Evolutionary conservation across 371 early-diverging fungal species (phyloP).

Genomic region (Mycotypha africana): DNA sequence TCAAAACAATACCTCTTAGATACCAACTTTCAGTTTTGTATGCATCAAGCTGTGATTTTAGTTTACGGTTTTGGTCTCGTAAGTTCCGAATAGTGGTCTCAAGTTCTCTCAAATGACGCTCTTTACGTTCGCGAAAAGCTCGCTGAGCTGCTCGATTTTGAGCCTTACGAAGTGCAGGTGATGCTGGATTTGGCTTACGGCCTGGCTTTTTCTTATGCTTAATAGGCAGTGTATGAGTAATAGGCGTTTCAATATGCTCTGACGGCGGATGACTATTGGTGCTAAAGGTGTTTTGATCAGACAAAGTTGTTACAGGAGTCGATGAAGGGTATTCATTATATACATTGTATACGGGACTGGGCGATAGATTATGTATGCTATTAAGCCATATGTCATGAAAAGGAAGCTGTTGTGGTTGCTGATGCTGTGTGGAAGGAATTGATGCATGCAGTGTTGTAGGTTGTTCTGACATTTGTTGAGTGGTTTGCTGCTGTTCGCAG

Average conservation of each 20-base stretch:
- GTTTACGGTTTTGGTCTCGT: constrained; percentile 33
- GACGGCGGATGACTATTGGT: background rate
- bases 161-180: constrained; percentile 66
- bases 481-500: background rate
- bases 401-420: no score
- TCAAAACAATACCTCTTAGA: constrained; percentile 39
- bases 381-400: no score
- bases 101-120: constrained; percentile 57
- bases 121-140: constrained; percentile 78
- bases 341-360: background rate
- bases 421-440: no score
- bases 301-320: no score
- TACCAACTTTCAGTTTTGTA: constrained; percentile 54
- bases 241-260: no score
- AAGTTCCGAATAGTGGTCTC: constrained; percentile 57
- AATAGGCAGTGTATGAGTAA: constrained; percentile 12
- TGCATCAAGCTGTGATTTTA: constrained; percentile 47
- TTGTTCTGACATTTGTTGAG: background rate
- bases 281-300: background rate
- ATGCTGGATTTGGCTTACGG: constrained; percentile 71
- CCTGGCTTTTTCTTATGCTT: constrained; percentile 69
- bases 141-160: constrained; percentile 80
- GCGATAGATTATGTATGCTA: no score
- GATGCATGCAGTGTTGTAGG: no score
- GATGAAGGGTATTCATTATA: no score